Evolutionary conservation across 2,329 filamentous ascomycete species (phyloP), one percentile per base, ranked within the genome.

Genomic region (Thelonectria blattea): DNA sequence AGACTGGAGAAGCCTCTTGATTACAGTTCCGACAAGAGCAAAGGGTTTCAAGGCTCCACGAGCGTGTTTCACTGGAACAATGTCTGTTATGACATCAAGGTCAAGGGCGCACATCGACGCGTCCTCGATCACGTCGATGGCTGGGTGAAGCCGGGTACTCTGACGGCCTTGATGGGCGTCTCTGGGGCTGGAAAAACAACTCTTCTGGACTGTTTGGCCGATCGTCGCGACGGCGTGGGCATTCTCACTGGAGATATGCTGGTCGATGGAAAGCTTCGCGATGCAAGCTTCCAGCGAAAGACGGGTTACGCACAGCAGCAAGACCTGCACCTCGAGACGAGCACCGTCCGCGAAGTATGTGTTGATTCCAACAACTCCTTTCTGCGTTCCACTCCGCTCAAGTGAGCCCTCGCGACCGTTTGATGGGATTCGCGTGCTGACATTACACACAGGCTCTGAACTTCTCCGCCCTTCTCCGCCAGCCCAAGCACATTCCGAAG

Each of bases 91-190:
- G 88, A 91, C 62, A 88, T 92, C 71, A 84, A 85, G 64, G 88
- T 91, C 72, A 74, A 73, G 49, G 89, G 89, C 71, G 83, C 89
- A 63, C 72, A 78, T 3, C 81, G 89, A 18, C 82, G 87, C 18
- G 86, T 93, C 67, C 75, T 91, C 30, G 85, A 91, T 60, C 79
- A 89, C 54, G 86, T 91, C 5, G 85, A 90, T 69, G 89, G 89
- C 15, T 91, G 88, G 87, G 88, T 91, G 52, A 89, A 91, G 72
- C 88, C 89, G 3, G 89, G 89, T 42, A 91, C 88, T 12, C 76
- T 90, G 39, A 91, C 88, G 9, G 88, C 88, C 12, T 79, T 90
- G 1, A 91, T 91, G 62, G 87, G 72, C 8, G 68, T 68, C 14
- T 68, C 71, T 0, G 71, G 72, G 0, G 72, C 72, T 3, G 72